Conservation (phyloP, 306 rosid genomes). For the Urtica urens region DNA sequence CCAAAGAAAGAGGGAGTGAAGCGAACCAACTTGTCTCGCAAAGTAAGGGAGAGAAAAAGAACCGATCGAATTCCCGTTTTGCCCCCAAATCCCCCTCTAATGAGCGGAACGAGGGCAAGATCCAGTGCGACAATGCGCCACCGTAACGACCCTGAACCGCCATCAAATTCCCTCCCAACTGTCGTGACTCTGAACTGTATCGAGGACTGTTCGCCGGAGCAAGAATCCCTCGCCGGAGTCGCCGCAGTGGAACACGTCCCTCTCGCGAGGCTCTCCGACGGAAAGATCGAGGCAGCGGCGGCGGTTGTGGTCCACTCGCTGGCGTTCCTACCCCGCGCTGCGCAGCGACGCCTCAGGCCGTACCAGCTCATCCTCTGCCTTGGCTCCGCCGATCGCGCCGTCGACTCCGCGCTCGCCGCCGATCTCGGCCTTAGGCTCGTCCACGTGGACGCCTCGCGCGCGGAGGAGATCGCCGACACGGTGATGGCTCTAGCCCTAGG, state of each 20-base stretch:
- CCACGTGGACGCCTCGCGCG: constrained; percentile 79
- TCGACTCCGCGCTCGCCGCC: constrained; percentile 70
- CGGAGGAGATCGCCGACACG: constrained; percentile 93
- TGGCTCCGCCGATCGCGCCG: constrained; percentile 81
- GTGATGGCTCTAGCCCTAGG: constrained; percentile 97
- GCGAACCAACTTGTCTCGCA: no score
- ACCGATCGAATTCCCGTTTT: no score
- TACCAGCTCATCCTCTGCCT: constrained; percentile 87
- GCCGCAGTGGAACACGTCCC: constrained; percentile 81
- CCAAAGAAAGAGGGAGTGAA: neutral
- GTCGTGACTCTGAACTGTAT: constrained; percentile 88
- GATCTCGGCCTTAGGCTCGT: constrained; percentile 88
- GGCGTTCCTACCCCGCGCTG: constrained; percentile 91
- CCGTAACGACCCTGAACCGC: constrained; percentile 45
- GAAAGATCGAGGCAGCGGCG: constrained; percentile 81
- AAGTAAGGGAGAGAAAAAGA: no score
- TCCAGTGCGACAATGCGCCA: constrained; percentile 63
- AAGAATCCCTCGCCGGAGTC: constrained; percentile 62
- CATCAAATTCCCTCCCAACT: constrained; percentile 51
- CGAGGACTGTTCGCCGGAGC: constrained; percentile 77
- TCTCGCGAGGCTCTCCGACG: constrained; percentile 73
- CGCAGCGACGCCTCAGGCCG: constrained; percentile 93
- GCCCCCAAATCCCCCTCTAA: no score
- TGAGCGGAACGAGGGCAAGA: constrained; percentile 18
- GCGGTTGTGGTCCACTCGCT: constrained; percentile 90